Evolutionary conservation across 805 yeast genomes (phyloP), one percentile per base, ranked within the genome.

Genomic region (Nakazawaea ishiwadae): DNA sequence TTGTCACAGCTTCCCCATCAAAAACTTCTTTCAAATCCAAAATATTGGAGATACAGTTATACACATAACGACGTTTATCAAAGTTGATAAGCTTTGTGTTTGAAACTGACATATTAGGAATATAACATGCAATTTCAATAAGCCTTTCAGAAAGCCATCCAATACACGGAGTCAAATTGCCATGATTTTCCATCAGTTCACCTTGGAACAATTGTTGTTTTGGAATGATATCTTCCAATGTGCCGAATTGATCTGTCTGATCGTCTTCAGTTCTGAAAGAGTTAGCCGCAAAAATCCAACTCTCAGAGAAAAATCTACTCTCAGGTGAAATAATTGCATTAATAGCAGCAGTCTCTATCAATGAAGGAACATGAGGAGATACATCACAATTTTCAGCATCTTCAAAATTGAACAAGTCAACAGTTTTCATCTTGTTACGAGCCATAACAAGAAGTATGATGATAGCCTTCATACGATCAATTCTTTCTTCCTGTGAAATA

Each of bases 111-210:
- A 79, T 84, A 52, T 84, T 85, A 15, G 96, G 95, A 39, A 88
- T 80, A 53, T 75, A 81, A 48, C 84, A 79, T 1, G 82, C 78
- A 45, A 81, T 77, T 53, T 86, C 96, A 41, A 89, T 56, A 48
- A 91, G 63, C 46, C 95, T 78, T 51, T 84, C 91, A 18, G 84
- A 67, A 38, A 88, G 68, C 98, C 98, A 91, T 9, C 97, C 97
- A 45, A 88, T 77, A 54, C 96, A 90, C 2, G 96, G 93, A 5
- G 88, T 76, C 47, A 46, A 46, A 3, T 45, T 50, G n/a, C 27
- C 16, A 9, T 20, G 15, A 29, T 14, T 26, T 15, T 21, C 19
- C 40, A 34, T 12, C 20, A 32, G 47, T 43, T 56, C 56, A 26
- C 58, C 57, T 42, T 66, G 69, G 44, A 58, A 48, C 40, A 17